phyloP scores from a whole-genome alignment of 2,329 filamentous ascomycete species.

The Trichoderma guizhouense region DNA sequence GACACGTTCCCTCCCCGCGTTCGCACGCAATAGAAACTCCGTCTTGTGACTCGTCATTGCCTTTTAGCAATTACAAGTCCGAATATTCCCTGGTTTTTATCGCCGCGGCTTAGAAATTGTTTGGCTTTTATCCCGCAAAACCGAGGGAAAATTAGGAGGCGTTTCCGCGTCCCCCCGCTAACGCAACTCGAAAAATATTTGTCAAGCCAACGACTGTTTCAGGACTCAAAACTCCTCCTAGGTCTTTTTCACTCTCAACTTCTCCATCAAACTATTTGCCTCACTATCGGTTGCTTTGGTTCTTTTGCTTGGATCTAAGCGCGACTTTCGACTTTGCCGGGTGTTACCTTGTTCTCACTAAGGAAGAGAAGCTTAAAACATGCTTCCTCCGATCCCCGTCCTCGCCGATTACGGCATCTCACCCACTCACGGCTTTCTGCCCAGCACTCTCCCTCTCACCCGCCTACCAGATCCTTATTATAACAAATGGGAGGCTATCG shows the following conservation, averaged over 20 bases:
- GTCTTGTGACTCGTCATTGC: not conserved
- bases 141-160: not conserved
- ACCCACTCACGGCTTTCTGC: conserved; percentile 79
- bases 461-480: conserved; percentile 87
- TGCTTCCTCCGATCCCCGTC: conserved; percentile 59
- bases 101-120: not conserved
- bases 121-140: conserved; percentile 1
- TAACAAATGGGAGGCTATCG: conserved; percentile 86
- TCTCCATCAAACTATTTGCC: not conserved
- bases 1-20: not conserved
- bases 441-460: conserved; percentile 73
- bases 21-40: not conserved
- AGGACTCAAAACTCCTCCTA: not conserved
- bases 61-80: not conserved
- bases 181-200: not conserved
- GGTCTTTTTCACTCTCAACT: not conserved
- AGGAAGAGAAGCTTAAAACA: conserved; percentile 24
- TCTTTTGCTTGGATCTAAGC: not conserved
- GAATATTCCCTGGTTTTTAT: not conserved
- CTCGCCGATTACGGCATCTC: conserved; percentile 80
- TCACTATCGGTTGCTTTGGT: not conserved
- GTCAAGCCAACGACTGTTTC: not conserved
- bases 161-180: not conserved
- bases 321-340: not conserved
- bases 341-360: not conserved